Evolutionary conservation across 108 stramenopile species (phyloP), one percentile per base, ranked within the genome.

Genomic region (Asterionellopsis glacialis): DNA sequence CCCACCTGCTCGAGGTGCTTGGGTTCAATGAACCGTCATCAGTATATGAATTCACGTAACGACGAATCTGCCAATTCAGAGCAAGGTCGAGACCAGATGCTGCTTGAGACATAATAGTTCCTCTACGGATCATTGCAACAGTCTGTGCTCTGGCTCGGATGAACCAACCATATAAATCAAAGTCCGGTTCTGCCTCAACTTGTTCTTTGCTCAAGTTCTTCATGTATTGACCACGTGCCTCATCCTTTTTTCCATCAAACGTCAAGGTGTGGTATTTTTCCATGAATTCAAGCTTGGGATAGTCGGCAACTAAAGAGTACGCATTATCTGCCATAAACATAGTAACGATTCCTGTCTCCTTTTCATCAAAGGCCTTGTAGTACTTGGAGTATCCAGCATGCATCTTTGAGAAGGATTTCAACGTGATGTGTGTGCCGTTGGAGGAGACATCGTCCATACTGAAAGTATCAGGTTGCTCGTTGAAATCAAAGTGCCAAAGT

Each of bases 231-330:
- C 19, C 52, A 3, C 52, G 15, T 7, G 14, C 15, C 3, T 14
- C 14, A 53, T 53, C 19, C 21, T 53, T 53, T 9, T 28, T 23
- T 3, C 52, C 52, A 23, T 22, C 21, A 28, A 28, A 53, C 2
- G 52, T 53, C 52, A 53, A 19, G 21, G 52, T 53, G 21, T 53
- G 52, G 14, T 53, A 53, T 22, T 53, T 53, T 53, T 53, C 52
- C 19, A 53, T 28, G 33, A 53, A 53, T 14, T 9, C 5, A 7
- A 3, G 27, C 3, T 7, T 11, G 10, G 52, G 52, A 14, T 53
- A 53, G 21, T 53, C 52, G 19, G 52, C 19, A 9, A 53, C 52
- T 13, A 53, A 7, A 16, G 52, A 53, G 16, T 19, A 19, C 4
- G 5, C 3, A 53, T 53, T 53, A 19, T 53, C 52, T 13, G 27